These are phyloP conservation scores for Sporothrix euskadiensis DNA, from an alignment of 2,329 filamentous ascomycete genomes.

Conservation along the genomic window DNA sequence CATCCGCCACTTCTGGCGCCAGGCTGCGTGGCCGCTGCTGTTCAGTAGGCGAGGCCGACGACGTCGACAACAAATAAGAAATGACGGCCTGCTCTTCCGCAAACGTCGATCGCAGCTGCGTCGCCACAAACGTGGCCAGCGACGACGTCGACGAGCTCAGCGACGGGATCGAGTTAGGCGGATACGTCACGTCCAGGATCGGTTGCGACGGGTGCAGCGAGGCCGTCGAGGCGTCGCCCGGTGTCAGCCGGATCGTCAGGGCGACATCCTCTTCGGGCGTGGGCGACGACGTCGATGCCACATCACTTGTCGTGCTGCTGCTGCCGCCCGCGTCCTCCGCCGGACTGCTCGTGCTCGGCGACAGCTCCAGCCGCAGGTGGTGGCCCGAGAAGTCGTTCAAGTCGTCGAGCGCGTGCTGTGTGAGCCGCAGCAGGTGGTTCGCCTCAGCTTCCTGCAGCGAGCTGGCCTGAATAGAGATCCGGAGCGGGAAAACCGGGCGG, in stretches of 20 bases:
- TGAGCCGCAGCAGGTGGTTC: constrained; percentile 72
- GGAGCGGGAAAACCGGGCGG: constrained; percentile 81
- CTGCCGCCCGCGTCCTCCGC: constrained; percentile 34
- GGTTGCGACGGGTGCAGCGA: constrained; percentile 69
- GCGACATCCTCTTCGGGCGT: constrained; percentile 54
- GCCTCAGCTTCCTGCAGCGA: constrained; percentile 66
- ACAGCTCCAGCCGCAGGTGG: constrained; percentile 70
- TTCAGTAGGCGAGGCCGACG: constrained; percentile 49
- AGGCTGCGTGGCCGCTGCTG: constrained; percentile 48
- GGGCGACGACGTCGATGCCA: not conserved
- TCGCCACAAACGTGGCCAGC: constrained; percentile 75
- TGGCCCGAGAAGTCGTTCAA: constrained; percentile 84
- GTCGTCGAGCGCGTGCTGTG: constrained; percentile 82
- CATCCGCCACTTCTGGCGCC: constrained; percentile 54
- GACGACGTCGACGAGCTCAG: constrained; percentile 69
- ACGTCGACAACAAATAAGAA: constrained; percentile 67
- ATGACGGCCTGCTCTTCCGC: constrained; percentile 87
- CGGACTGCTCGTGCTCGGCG: constrained; percentile 17
- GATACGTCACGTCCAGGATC: constrained; percentile 75
- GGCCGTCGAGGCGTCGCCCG: constrained; percentile 61
- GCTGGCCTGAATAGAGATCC: constrained; percentile 73
- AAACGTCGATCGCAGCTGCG: constrained; percentile 75
- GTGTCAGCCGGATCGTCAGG: constrained; percentile 69
- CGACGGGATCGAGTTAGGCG: constrained; percentile 66
- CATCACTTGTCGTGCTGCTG: constrained; percentile 35